Conservation (phyloP, 257 asterid species). For the Scutellaria galericulata region DNA sequence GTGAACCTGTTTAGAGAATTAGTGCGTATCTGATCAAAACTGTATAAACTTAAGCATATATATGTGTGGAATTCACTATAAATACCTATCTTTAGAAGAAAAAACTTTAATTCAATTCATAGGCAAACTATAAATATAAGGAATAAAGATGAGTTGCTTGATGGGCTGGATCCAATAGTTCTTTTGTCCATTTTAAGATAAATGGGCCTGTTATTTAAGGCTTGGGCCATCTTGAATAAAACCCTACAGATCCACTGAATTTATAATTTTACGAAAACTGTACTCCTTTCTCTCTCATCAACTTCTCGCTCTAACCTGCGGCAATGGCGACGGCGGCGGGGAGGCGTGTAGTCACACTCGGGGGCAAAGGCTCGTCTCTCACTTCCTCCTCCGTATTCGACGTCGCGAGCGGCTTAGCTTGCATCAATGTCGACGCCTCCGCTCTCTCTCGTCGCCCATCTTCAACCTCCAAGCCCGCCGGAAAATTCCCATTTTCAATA, state of each 20-base stretch:
- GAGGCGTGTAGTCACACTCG: conserved; percentile 56
- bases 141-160: too few species aligned
- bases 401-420: conserved; percentile 52
- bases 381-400: conserved; percentile 59
- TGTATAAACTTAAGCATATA: too few species aligned
- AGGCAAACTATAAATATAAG: too few species aligned
- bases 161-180: too few species aligned
- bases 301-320: neutral
- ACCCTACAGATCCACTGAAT: conserved; percentile 2
- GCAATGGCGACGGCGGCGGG: conserved; percentile 48
- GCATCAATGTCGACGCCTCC: conserved; percentile 57
- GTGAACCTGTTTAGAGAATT: too few species aligned
- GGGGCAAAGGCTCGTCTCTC: conserved; percentile 68
- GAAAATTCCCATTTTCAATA: conserved; percentile 44
- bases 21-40: too few species aligned
- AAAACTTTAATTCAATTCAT: too few species aligned
- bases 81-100: too few species aligned
- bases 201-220: neutral
- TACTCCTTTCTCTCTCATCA: conserved; percentile 2
- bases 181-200: neutral
- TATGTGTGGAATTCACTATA: too few species aligned
- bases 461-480: conserved; percentile 31
- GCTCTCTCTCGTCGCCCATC: conserved; percentile 55
- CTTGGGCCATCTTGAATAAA: conserved; percentile 1
- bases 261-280: neutral